Conservation (phyloP, 2,329 filamentous ascomycete species). For the Penicillium palitans region DNA sequence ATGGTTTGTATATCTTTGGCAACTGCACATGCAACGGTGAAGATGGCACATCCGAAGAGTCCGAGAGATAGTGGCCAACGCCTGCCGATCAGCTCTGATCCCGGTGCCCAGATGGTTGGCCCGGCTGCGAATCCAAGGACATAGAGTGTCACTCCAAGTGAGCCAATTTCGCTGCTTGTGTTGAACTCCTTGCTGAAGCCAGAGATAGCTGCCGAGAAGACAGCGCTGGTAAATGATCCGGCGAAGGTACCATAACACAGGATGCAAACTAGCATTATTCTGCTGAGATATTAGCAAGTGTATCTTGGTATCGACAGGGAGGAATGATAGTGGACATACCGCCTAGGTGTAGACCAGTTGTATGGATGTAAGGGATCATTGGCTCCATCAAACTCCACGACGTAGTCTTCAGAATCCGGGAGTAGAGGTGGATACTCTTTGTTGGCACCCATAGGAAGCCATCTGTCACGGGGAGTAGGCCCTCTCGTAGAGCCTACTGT, state of each 20-base stretch:
- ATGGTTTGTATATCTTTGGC: slow-evolving; percentile 40
- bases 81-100: slow-evolving; percentile 59
- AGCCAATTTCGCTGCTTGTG: slow-evolving; percentile 34
- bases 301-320: neutral
- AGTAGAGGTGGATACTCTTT: slow-evolving; percentile 54
- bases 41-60: slow-evolving; percentile 41
- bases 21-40: slow-evolving; percentile 45
- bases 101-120: slow-evolving; percentile 60
- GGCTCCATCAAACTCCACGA: slow-evolving; percentile 57
- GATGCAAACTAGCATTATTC: slow-evolving; percentile 7
- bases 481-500: slow-evolving; percentile 11
- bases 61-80: slow-evolving; percentile 51
- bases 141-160: slow-evolving; percentile 46
- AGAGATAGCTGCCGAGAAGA: slow-evolving; percentile 68
- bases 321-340: slow-evolving; percentile 27
- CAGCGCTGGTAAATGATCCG: slow-evolving; percentile 52
- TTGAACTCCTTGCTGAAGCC: slow-evolving; percentile 58
- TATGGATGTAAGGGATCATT: slow-evolving; percentile 54
- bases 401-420: slow-evolving; percentile 54
- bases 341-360: slow-evolving; percentile 52
- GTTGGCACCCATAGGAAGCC: slow-evolving; percentile 36
- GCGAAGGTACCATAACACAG: slow-evolving; percentile 12
- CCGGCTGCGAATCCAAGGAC: slow-evolving; percentile 52
- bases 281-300: neutral
- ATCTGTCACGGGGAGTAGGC: slow-evolving; percentile 14